Conservation (phyloP, 2,329 filamentous ascomycete genomes). For the Nemania serpens region DNA sequence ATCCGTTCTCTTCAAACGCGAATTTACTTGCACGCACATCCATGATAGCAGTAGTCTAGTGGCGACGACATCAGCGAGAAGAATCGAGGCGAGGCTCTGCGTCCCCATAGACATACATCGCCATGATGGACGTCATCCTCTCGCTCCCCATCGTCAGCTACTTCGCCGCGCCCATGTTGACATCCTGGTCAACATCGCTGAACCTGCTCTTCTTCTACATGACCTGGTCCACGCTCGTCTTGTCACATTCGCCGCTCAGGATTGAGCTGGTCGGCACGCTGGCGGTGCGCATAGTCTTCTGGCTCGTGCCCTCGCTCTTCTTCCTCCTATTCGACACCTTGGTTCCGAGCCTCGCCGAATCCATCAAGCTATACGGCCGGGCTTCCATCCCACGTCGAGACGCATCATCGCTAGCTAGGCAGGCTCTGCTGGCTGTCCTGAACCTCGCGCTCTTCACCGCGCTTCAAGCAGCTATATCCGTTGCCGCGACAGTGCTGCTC, state of each 20-base stretch:
- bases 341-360: constrained; percentile 69
- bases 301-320: constrained; percentile 71
- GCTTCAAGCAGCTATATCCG: constrained; percentile 49
- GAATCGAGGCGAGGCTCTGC: neutral
- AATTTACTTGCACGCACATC: no score
- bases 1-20: no score
- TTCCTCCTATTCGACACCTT: constrained; percentile 75
- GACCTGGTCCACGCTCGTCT: constrained; percentile 83
- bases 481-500: constrained; percentile 44
- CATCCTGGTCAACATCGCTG: constrained; percentile 76
- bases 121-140: constrained; percentile 67
- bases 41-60: no score
- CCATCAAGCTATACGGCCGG: constrained; percentile 69
- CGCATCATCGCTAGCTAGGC: constrained; percentile 41
- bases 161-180: constrained; percentile 63
- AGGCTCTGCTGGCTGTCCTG: constrained; percentile 49
- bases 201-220: constrained; percentile 90
- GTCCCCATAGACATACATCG: neutral
- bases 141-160: constrained; percentile 75
- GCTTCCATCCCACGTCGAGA: constrained; percentile 54
- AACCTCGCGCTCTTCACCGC: constrained; percentile 53
- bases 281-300: constrained; percentile 70
- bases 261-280: constrained; percentile 76
- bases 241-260: constrained; percentile 74
- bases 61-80: neutral